Conservation (phyloP, 371 early-diverging fungal species). For the Mortierella sp. region DNA sequence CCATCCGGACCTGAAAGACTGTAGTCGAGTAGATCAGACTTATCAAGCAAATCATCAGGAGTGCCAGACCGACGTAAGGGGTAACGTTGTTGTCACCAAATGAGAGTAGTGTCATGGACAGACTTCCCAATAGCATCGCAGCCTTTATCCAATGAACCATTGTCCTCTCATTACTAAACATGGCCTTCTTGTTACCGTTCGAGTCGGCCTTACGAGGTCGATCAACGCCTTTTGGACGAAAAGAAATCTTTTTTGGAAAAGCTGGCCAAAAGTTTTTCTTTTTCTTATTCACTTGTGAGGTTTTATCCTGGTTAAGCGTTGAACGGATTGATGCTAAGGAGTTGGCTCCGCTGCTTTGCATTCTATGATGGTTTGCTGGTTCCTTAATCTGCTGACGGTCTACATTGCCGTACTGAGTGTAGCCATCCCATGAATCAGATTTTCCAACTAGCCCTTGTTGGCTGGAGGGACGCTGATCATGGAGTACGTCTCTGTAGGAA, state of each 20-base stretch:
- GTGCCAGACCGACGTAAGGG: constrained; percentile 9
- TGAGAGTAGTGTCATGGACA: constrained; percentile 26
- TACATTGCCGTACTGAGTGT: too few species aligned
- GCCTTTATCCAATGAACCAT: constrained; percentile 41
- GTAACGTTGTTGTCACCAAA: too few species aligned
- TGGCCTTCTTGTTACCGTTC: constrained; percentile 30
- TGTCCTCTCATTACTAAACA: constrained; percentile 35
- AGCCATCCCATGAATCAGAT: too few species aligned
- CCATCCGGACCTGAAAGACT: constrained; percentile 37
- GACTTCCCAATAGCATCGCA: constrained; percentile 22
- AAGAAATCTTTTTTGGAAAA: background rate
- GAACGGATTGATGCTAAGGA: background rate
- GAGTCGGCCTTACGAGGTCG: constrained; percentile 14
- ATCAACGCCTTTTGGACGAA: constrained; percentile 6
- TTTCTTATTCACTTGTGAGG: background rate
- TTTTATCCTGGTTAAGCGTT: background rate
- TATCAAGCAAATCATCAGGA: constrained; percentile 25
- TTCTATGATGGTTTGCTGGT: too few species aligned
- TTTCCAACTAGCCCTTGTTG: too few species aligned
- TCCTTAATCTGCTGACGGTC: too few species aligned
- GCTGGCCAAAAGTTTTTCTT: constrained; percentile 3
- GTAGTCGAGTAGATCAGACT: constrained; percentile 23
- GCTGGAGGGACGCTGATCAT: too few species aligned
- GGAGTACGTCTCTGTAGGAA: too few species aligned
- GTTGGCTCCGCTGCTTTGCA: background rate